Conservation (phyloP, 2,329 filamentous ascomycete species). For the Corynespora cassiicola region DNA sequence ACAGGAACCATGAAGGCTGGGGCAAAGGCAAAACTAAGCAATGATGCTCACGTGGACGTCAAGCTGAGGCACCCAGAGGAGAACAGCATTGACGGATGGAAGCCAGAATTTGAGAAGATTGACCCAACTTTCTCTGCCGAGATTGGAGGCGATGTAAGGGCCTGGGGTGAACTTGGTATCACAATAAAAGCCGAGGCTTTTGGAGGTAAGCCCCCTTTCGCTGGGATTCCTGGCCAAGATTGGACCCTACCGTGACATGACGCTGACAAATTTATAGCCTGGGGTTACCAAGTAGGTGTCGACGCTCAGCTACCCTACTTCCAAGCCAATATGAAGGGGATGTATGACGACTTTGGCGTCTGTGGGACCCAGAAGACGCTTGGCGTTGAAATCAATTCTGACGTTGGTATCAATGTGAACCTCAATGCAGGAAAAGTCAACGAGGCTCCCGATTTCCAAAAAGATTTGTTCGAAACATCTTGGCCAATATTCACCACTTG, state of each 20-base stretch:
- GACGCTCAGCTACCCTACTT: conserved; percentile 28
- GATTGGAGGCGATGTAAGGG: conserved; percentile 18
- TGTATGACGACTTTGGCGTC: conserved; percentile 18
- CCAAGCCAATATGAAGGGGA: conserved; percentile 19
- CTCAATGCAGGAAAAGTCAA: conserved; percentile 27
- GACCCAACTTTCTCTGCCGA: conserved; percentile 24
- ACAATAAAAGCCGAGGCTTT: conserved; percentile 26
- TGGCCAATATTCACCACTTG: conserved; percentile 29
- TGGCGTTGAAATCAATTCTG: conserved; percentile 19
- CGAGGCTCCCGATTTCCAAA: conserved; percentile 18
- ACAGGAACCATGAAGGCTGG: conserved; percentile 18
- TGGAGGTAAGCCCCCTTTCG: conserved; percentile 14
- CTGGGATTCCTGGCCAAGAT: neutral
- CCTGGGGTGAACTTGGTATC: conserved; percentile 28
- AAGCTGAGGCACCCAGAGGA: conserved; percentile 14
- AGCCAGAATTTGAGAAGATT: conserved; percentile 24
- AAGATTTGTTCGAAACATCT: conserved; percentile 23
- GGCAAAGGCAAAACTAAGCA: conserved; percentile 24
- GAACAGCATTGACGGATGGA: conserved; percentile 25
- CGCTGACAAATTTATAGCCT: conserved; percentile 6
- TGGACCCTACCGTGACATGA: conserved; percentile 1
- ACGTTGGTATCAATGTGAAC: conserved; percentile 29
- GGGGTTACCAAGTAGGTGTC: conserved; percentile 27
- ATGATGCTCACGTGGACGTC: conserved; percentile 20
- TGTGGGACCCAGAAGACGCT: conserved; percentile 23